These are phyloP conservation scores for Ustilago loliicola DNA, from an alignment of 1,284 basidiomycete genomes.

Conservation along the genomic window DNA sequence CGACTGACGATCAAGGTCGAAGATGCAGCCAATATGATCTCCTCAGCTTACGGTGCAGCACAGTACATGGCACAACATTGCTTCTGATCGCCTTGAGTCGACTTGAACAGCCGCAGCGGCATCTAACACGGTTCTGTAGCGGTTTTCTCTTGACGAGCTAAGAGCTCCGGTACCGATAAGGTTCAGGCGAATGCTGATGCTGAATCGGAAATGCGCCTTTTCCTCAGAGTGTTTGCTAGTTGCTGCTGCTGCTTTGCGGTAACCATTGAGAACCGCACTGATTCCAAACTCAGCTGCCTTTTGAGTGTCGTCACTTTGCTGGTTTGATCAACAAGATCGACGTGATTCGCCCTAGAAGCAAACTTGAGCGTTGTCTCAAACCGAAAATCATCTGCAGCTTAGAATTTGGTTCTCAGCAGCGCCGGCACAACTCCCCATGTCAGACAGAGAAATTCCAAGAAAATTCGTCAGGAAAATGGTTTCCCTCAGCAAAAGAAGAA, in stretches of 20 bases:
- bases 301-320: constrained; percentile 1
- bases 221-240: background rate
- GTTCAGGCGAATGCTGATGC: background rate
- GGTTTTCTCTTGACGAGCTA: no score
- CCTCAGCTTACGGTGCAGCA: no score
- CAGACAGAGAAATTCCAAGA: constrained; percentile 7
- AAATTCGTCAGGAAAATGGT: background rate
- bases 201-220: background rate
- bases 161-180: background rate
- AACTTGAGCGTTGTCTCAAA: constrained; percentile 3
- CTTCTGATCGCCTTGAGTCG: no score
- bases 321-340: constrained; percentile 11
- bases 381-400: constrained; percentile 8
- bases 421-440: constrained; percentile 1
- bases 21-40: no score
- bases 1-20: no score
- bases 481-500: background rate
- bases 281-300: background rate
- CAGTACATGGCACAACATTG: no score
- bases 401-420: background rate
- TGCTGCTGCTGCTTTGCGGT: background rate
- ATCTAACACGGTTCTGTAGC: no score
- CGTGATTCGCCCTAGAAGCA: background rate
- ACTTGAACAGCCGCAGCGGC: no score
- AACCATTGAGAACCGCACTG: background rate